Base-by-base conservation (phyloP, 2,329 filamentous ascomycete species). In the Aspergillus aculeatinus region DNA sequence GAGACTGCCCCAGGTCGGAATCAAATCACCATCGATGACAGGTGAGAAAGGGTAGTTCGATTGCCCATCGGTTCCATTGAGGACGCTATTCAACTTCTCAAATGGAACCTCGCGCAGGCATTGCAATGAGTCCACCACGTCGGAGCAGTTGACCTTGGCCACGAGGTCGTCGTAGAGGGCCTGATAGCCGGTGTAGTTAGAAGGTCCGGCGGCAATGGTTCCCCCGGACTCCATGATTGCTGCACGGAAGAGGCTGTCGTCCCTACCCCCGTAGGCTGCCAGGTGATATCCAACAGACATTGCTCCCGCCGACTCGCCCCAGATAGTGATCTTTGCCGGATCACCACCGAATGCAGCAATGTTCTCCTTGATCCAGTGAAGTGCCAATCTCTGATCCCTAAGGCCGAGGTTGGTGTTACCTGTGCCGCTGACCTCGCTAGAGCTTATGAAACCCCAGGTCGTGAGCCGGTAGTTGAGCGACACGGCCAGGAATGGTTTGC, bases 41-140 rank as follows among this genome's bases (percentile, higher is more conserved):
- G 80, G 80, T n/a, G 16, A 55, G 53, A 73, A 73, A 16, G 51
- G 58, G 52, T 73, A 76, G 70, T 73, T 80, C 21, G 73, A 66
- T 11, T 64, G 67, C 27, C 66, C 72, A 47, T 77, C 74, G 5
- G 71, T 73, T 7, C 66, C 65, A 62, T 86, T 70, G 73, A 91
- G 79, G 23, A 74, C 74, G 1, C 76, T 66, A 60, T 88, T 83
- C 65, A 90, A 85, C 1, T 76, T 81, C 5, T 83, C 77, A 70
- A 88, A 89, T 29, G 83, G 78, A 1, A 86, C 74, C 1, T 72
- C 72, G 25, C 90, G 86, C 11, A 96, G 83, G 70, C 89, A 92
- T 12, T 81, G 79, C 10, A 92, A 79, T 0, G 85, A 86, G 68
- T 90, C 83, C 1, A 73, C 68, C 1, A 81, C 76, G 4, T 78